Evolutionary conservation across 1,284 basidiomycete species (phyloP).

Genomic region (Ustilago shanxiensis): DNA sequence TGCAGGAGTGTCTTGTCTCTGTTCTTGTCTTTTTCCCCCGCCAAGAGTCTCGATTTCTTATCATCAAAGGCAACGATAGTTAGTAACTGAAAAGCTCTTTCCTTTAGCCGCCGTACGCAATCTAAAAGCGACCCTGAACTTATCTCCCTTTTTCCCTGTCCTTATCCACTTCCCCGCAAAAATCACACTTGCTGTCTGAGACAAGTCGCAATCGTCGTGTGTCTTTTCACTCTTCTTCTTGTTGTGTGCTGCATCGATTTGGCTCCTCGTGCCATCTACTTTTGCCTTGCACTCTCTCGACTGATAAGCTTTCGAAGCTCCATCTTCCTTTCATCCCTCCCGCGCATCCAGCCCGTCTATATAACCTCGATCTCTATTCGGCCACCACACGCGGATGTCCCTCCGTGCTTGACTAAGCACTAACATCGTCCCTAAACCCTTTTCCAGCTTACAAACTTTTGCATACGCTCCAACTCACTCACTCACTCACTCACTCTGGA

Average conservation of each 20-base stretch:
- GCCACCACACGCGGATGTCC: constrained; percentile 15
- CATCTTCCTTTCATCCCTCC: not conserved
- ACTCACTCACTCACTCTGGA: not conserved
- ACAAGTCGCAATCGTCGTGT: not conserved
- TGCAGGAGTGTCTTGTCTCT: too few relatives aligned
- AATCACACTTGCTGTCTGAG: not conserved
- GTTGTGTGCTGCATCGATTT: too few relatives aligned
- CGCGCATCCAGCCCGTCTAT: constrained; percentile 38
- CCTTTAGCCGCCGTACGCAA: too few relatives aligned
- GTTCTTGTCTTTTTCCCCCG: too few relatives aligned
- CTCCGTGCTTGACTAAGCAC: constrained; percentile 2
- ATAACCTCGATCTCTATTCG: constrained; percentile 13
- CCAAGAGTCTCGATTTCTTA: too few relatives aligned
- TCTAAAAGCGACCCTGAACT: too few relatives aligned
- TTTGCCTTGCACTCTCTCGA: too few relatives aligned
- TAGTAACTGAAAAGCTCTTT: too few relatives aligned
- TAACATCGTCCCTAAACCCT: not conserved
- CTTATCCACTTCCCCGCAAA: constrained; percentile 20
- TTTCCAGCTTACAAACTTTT: not conserved
- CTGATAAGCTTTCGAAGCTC: constrained; percentile 6
- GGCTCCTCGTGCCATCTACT: too few relatives aligned
- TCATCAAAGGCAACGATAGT: too few relatives aligned
- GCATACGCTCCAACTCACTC: not conserved
- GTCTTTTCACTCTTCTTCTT: not conserved
- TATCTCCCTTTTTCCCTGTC: too few relatives aligned